A percentile compares a stretch with the other conserved stretches of the same genome.
phyloP scores from a whole-genome alignment of 176 grass and related monocot species.

The Microstegium vimineum region DNA sequence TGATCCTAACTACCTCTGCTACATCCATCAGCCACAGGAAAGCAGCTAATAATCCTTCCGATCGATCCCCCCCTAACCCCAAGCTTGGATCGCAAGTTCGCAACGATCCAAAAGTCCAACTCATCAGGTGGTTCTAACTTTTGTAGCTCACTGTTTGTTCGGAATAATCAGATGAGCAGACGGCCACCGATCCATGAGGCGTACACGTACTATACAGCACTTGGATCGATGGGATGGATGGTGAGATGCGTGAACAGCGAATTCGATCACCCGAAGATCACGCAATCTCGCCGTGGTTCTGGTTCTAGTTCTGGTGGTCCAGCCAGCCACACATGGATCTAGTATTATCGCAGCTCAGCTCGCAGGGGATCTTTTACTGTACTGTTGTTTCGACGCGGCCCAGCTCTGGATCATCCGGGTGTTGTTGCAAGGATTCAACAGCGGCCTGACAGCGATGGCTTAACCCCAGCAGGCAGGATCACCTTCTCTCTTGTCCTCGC shows the following conservation, averaged over 20 bases:
- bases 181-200: no score
- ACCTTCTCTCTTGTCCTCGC: neutral
- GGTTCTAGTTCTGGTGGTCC: neutral
- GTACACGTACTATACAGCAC: no score
- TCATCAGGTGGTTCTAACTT: neutral
- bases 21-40: neutral
- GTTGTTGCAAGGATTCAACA: constrained; percentile 15
- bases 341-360: no score
- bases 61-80: no score
- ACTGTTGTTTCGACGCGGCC: no score
- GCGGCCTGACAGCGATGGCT: neutral
- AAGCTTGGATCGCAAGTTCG: no score
- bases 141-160: neutral
- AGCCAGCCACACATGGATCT: neutral
- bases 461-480: neutral
- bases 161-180: no score
- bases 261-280: neutral
- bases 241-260: constrained; percentile 10
- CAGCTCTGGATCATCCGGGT: constrained; percentile 28
- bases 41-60: no score
- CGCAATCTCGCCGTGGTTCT: neutral
- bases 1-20: neutral
- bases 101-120: neutral
- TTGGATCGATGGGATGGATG: no score
- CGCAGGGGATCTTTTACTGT: no score